Evolutionary conservation across 1,284 basidiomycete species (phyloP), one percentile per base, ranked within the genome.

Genomic region (Nidula niveotomentosa): DNA sequence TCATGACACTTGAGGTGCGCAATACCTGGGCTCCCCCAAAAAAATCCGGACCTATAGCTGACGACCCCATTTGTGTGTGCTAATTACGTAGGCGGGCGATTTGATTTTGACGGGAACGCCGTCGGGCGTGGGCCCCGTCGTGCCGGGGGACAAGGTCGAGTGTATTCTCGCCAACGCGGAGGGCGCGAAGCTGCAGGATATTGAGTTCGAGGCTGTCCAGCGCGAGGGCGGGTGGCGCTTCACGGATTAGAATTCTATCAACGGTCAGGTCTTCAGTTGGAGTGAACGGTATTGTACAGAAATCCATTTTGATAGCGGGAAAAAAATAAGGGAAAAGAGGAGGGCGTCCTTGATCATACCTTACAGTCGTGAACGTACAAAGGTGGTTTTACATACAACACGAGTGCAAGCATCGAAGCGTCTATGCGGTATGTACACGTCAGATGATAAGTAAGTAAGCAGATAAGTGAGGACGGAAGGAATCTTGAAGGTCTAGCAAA

Each of bases 1-100:
- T 99, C 71, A 98, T 98, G 95, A 89, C 88, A 0, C 81, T 98
- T 15, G 94, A 98, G 80, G 93, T 89, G 44, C 63, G 86, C 35
- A 36, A 46, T 34, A 8, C 30, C 44, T 45, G 30, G 52, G 10
- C 4, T 52, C 53, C 18, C 37, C 34, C 51, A 53, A 51, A 15
- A 15, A 49, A 36, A 39, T 54, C 47, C 45, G 23, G 23, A 23
- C 23, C 23, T 23, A 23, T 23, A 23, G 23, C 23, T 23, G 23
- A 23, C 23, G 23, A 23, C 23, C 23, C 23, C 3, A 23, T 23
- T 23, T 23, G 23, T 23, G 23, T 3, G 23, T 23, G 3, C 2
- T 23, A 23, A 23, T 23, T 23, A 48, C 53, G 37, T 60, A 35
- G 90, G 92, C 94, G 70, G 92, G 92, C n/a, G 93, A 96, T 63